phyloP scores from a whole-genome alignment of 108 stramenopile genomes.

The Pseudonitzschia multiseries region DNA sequence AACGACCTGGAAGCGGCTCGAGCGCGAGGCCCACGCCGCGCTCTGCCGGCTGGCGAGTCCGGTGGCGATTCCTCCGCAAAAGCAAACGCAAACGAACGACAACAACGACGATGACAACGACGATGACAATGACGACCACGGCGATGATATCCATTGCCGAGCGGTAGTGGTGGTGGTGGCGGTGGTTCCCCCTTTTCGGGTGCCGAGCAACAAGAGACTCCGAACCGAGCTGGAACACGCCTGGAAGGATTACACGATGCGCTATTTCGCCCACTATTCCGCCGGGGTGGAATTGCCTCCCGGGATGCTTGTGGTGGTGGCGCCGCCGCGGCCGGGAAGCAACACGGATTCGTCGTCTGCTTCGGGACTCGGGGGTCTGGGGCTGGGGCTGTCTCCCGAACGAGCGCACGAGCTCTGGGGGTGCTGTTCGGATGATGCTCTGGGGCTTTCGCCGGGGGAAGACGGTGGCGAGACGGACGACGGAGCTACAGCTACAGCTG shows the following conservation, averaged over 20 bases:
- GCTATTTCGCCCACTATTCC: constrained; percentile 3
- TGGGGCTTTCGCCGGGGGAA: not conserved
- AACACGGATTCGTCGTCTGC: too few relatives aligned
- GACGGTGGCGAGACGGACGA: not conserved
- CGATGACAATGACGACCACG: not conserved
- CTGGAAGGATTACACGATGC: constrained; percentile 8
- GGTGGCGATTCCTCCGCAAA: not conserved
- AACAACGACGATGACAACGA: not conserved
- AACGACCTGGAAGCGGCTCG: not conserved
- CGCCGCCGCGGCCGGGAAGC: too few relatives aligned
- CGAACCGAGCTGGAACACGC: constrained; percentile 7
- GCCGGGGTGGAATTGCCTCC: constrained; percentile 1
- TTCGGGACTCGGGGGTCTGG: too few relatives aligned
- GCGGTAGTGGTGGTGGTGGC: not conserved
- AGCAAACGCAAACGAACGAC: too few relatives aligned
- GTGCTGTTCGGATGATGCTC: not conserved
- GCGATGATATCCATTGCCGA: too few relatives aligned
- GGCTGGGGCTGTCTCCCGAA: not conserved
- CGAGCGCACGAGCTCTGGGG: constrained; percentile 16
- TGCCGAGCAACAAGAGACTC: not conserved
- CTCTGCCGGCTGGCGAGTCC: constrained; percentile 13
- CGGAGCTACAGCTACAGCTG: not conserved
- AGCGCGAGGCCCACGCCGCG: not conserved
- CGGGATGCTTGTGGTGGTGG: not conserved
- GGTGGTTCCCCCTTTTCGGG: not conserved